A percentile compares a stretch with the other conserved stretches of the same genome.
These are phyloP conservation scores for Pisolithus sp. DNA, from an alignment of 768 basidiomycete species.

Conservation along the genomic window DNA sequence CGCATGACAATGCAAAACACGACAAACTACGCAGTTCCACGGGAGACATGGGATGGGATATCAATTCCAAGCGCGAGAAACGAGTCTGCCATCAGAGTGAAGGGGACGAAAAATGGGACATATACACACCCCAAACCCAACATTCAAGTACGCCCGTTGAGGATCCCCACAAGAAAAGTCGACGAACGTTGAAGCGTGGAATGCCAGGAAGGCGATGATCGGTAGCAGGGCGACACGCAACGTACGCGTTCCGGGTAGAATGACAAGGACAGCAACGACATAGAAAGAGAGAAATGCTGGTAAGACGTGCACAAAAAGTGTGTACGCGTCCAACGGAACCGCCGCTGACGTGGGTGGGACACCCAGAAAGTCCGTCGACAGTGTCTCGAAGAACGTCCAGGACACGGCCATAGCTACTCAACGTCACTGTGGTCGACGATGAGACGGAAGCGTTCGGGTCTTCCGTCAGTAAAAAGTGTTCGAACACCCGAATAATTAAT, in stretches of 20 bases:
- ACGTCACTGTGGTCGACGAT: too few species aligned
- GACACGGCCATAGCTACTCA: too few species aligned
- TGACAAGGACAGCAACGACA: slow-evolving; percentile 43
- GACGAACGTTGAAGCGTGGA: background rate
- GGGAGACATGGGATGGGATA: too few species aligned
- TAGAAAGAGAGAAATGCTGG: slow-evolving; percentile 42
- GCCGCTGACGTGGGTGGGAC: too few species aligned
- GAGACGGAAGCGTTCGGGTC: too few species aligned
- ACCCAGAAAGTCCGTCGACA: too few species aligned
- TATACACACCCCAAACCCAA: background rate
- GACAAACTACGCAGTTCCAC: background rate
- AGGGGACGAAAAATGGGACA: background rate
- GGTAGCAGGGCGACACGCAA: slow-evolving; percentile 44
- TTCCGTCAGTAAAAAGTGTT: too few species aligned
- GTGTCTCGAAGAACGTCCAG: too few species aligned
- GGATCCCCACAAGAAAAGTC: background rate
- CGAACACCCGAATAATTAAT: too few species aligned
- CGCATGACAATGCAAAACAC: slow-evolving; percentile 4
- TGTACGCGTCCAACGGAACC: slow-evolving; percentile 24
- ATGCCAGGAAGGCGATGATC: slow-evolving; percentile 8
- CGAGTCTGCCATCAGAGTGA: background rate
- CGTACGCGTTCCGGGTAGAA: slow-evolving; percentile 37
- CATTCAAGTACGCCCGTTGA: background rate
- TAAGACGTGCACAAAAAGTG: slow-evolving; percentile 32
- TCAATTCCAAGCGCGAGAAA: too few species aligned